Base-by-base conservation (phyloP, 2,329 filamentous ascomycete genomes). In the Cladophialophora immunda region DNA sequence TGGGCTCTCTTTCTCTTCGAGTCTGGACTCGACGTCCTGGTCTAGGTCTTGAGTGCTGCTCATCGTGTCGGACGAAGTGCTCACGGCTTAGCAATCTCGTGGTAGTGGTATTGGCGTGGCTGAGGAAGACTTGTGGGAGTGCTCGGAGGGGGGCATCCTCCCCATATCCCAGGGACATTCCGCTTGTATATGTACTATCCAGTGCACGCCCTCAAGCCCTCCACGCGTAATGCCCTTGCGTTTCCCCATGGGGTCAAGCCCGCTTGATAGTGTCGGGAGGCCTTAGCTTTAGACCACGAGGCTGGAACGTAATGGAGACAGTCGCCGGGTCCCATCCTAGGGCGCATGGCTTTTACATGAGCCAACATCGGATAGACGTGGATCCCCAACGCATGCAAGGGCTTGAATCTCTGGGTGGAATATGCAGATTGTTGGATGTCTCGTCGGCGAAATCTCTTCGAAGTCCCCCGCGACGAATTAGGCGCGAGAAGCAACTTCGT, bases 181-280 rank as follows among this genome's bases (percentile, higher is more conserved):
- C 45, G 15, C 45, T 22, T 50, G 45, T 50, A 50, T 50, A 50
- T 17, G n/a, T 50, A 50, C 22, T 13, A 4, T 50, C 13, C 45
- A 4, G 19, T 5, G 13, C 2, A 55, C 5, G 27, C 7, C n/a
- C 25, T 55, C 25, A 30, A 13, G 27, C 13, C 19, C 13, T 55
- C 53, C 8, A 55, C n/a, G 27, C 32, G 9, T 17, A 17, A 5
- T 30, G 17, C n/a, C 27, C 27, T 22, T 55, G 53, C 11, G 13
- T 55, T 55, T 7, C 53, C 53, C 53, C 53, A 55, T 55, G 53
- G 53, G 53, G 53, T 34, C 27, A 55, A 55, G 53, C 32, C 53
- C 52, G 53, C 17, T 4, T n/a, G n/a, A 55, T 55, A 53, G 50
- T 34, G n/a, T 55, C 13, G 27, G 29, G 53, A 29, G 25, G 52